A percentile compares a stretch with the other conserved stretches of the same genome.
Conservation (phyloP, 2,329 filamentous ascomycete genomes). For the Diaporthe velutina region DNA sequence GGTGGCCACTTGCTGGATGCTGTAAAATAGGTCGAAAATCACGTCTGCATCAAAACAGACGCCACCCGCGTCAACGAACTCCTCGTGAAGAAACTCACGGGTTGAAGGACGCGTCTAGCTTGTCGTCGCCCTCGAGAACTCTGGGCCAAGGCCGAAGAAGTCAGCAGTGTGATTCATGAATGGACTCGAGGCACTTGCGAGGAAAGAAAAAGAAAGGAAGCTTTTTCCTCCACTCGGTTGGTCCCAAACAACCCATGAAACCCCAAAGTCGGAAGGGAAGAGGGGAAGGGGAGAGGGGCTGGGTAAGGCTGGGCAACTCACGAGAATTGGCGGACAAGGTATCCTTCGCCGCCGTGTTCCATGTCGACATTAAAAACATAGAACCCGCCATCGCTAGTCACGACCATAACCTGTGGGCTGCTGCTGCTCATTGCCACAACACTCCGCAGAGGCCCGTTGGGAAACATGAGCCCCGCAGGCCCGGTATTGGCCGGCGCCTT, state of each 20-base stretch:
- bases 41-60: background rate
- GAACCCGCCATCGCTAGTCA: slow-evolving; percentile 94
- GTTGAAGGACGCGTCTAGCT: slow-evolving; percentile 60
- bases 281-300: background rate
- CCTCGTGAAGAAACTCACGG: slow-evolving; percentile 11
- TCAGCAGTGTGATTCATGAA: background rate
- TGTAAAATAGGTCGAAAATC: slow-evolving; percentile 1
- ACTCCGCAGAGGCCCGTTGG: slow-evolving; percentile 76
- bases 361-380: slow-evolving; percentile 97
- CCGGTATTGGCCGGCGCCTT: slow-evolving; percentile 44
- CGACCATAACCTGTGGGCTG: slow-evolving; percentile 96
- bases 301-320: slow-evolving; percentile 63
- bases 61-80: background rate
- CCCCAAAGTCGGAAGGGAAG: background rate
- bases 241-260: background rate
- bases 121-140: slow-evolving; percentile 68
- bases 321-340: slow-evolving; percentile 92
- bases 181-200: background rate
- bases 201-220: too few species aligned
- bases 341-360: slow-evolving; percentile 93
- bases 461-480: slow-evolving; percentile 37
- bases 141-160: slow-evolving; percentile 47
- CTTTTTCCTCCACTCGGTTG: background rate
- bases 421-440: slow-evolving; percentile 98
- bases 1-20: slow-evolving; percentile 13